Evolutionary conservation across 805 yeast genomes (phyloP).

Genomic region (Teunomyces panamensis): DNA sequence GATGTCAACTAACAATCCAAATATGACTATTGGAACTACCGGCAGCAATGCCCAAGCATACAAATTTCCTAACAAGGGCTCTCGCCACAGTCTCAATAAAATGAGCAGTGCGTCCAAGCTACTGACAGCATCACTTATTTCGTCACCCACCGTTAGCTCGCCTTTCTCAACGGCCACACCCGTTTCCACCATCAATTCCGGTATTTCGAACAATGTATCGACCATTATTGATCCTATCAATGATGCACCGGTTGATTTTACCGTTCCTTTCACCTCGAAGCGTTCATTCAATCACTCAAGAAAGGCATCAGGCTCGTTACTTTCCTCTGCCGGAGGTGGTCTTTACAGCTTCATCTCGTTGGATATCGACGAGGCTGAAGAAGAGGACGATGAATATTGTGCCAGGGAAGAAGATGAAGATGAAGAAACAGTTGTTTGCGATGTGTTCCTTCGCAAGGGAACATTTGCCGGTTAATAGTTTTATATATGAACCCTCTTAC

Average conservation of each 20-base stretch:
- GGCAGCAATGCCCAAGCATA: slow-evolving; percentile 5
- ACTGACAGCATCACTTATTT: slow-evolving; percentile 9
- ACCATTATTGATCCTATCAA: slow-evolving; percentile 36
- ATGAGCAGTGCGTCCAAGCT: slow-evolving; percentile 6
- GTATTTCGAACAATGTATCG: slow-evolving; percentile 14
- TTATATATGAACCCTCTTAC: neutral
- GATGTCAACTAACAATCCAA: neutral
- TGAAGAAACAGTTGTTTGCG: slow-evolving; percentile 2
- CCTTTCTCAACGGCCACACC: slow-evolving; percentile 35
- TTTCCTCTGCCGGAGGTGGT: slow-evolving; percentile 23
- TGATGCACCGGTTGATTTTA: slow-evolving; percentile 38
- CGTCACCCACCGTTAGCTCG: slow-evolving; percentile 34
- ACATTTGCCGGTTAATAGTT: neutral
- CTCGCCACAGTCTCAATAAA: slow-evolving; percentile 13
- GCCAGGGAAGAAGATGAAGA: slow-evolving; percentile 6
- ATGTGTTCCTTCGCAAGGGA: neutral
- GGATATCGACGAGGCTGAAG: slow-evolving; percentile 25
- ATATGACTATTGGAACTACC: neutral
- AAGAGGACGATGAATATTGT: slow-evolving; percentile 14
- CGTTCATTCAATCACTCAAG: slow-evolving; percentile 14
- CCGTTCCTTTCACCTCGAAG: slow-evolving; percentile 19
- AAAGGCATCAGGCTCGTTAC: slow-evolving; percentile 17
- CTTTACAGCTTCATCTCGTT: slow-evolving; percentile 16
- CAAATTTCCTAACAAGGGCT: slow-evolving; percentile 13
- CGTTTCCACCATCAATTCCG: slow-evolving; percentile 24